phyloP scores from a whole-genome alignment of 2,329 filamentous ascomycete genomes.

The Ophiosphaerella narmari region DNA sequence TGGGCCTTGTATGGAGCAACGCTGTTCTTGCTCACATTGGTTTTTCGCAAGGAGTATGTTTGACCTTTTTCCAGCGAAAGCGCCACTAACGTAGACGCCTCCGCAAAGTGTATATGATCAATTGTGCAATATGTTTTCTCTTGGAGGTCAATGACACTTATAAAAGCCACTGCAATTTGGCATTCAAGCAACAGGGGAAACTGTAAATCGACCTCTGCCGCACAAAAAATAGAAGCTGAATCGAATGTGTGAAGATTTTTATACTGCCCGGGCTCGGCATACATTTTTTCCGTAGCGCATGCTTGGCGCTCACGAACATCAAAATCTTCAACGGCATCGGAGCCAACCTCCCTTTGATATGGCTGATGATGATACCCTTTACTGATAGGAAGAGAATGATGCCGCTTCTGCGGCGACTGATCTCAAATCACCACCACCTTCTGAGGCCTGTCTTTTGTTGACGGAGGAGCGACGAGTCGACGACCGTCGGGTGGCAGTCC shows the following conservation, averaged over 20 bases:
- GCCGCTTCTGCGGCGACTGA: constrained; percentile 21
- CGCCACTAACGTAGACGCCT: constrained; percentile 39
- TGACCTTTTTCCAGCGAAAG: constrained; percentile 55
- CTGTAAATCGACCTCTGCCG: constrained; percentile 71
- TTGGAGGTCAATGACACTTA: constrained; percentile 82
- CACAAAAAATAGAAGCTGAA: constrained; percentile 69
- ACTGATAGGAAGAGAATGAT: constrained; percentile 51
- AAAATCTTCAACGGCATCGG: constrained; percentile 3
- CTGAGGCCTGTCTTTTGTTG: constrained; percentile 22
- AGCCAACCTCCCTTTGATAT: constrained; percentile 15
- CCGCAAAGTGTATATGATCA: constrained; percentile 50
- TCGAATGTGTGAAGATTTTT: constrained; percentile 25
- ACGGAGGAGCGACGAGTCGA: background rate
- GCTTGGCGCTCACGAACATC: constrained; percentile 1
- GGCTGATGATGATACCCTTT: constrained; percentile 44
- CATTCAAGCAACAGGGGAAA: constrained; percentile 80
- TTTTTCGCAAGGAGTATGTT: constrained; percentile 51
- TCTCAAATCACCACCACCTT: constrained; percentile 20
- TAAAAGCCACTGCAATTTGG: constrained; percentile 52
- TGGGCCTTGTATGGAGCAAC: too few relatives aligned
- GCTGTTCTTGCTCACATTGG: background rate
- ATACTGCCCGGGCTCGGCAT: constrained; percentile 10
- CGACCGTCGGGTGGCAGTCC: constrained; percentile 10
- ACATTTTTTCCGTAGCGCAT: constrained; percentile 8
- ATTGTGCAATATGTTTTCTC: constrained; percentile 73